Base-by-base conservation (phyloP, 2,329 filamentous ascomycete genomes). In the Paecilomyces dactylethromorphus region DNA sequence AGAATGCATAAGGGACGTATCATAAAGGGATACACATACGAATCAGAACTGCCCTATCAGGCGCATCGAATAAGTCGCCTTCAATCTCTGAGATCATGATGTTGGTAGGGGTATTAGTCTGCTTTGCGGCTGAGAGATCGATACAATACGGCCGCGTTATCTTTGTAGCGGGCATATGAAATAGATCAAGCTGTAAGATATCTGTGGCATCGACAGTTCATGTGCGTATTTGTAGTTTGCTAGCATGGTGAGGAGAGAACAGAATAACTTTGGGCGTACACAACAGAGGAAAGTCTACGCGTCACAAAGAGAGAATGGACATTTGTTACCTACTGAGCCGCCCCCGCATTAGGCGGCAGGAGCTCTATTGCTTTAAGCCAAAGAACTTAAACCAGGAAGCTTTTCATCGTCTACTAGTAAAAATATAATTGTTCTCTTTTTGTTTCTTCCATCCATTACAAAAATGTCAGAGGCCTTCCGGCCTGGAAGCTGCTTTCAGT, bases 61-160 rank as follows among this genome's bases (percentile, higher is more conserved):
- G 82, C 0, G 81, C 81, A 39, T 75, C 66, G 66, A 86, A 85
- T 45, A 87, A 75, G 65, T 83, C 73, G 56, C 81, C 81, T 53
- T 69, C 58, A 3, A 66, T 62, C 54, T 78, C 74, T 6, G 21
- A 62, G 26, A 76, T 64, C 26, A 60, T 65, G 45, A 57, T 49
- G 24, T 26, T 29, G 15, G 51, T 18, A 45, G 13, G 18, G 13
- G 15, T 18, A 10, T 45, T 45, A n/a, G 10, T 8, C 18, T n/a
- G 35, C n/a, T 3, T 45, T 1, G 3, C 10, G 10, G 39, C 15
- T 18, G 18, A 45, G 39, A 45, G 39, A 45, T 45, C 8, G 15
- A 18, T 10, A 45, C 39, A 45, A n/a, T 45, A n/a, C 39, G 26
- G 1, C 26, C 26, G 26, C 26, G 2, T 29, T 29, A 7, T 29